Conservation (phyloP, 768 basidiomycete genomes). For the Naganishia antarctica region DNA sequence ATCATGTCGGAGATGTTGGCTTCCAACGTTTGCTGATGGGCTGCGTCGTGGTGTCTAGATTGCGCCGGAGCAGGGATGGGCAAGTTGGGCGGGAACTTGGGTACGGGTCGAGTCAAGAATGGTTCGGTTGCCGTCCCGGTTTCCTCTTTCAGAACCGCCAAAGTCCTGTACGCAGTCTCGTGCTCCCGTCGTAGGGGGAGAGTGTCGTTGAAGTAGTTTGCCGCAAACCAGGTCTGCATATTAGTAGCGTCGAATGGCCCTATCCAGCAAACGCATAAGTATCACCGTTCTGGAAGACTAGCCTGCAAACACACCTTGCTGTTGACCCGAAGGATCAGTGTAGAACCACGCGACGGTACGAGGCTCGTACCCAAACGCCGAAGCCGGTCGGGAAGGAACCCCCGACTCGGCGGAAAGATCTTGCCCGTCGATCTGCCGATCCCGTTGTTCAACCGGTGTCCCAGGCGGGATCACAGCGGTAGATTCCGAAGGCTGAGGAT, state of each 20-base stretch:
- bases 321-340: conserved; percentile 80
- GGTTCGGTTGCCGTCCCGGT: conserved; percentile 48
- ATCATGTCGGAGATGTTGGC: not conserved
- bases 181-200: conserved; percentile 70
- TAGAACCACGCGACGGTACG: conserved; percentile 77
- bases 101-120: conserved; percentile 43
- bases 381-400: conserved; percentile 17
- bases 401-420: conserved; percentile 12
- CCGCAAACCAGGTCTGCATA: conserved; percentile 93
- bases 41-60: conserved; percentile 21
- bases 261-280: conserved; percentile 43
- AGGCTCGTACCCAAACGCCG: not conserved
- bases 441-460: conserved; percentile 44
- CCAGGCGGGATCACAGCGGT: conserved; percentile 41
- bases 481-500: conserved; percentile 35
- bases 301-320: conserved; percentile 64
- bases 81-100: conserved; percentile 50
- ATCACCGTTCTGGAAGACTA: not conserved
- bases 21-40: conserved; percentile 12
- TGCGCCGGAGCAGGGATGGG: conserved; percentile 35
- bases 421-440: conserved; percentile 35
- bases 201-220: conserved; percentile 77
- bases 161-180: conserved; percentile 49
- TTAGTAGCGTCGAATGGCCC: conserved; percentile 81
- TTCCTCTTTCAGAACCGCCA: conserved; percentile 46